phyloP scores from a whole-genome alignment of 129 eudicot genomes.

The Heracleum sosnowskyi region DNA sequence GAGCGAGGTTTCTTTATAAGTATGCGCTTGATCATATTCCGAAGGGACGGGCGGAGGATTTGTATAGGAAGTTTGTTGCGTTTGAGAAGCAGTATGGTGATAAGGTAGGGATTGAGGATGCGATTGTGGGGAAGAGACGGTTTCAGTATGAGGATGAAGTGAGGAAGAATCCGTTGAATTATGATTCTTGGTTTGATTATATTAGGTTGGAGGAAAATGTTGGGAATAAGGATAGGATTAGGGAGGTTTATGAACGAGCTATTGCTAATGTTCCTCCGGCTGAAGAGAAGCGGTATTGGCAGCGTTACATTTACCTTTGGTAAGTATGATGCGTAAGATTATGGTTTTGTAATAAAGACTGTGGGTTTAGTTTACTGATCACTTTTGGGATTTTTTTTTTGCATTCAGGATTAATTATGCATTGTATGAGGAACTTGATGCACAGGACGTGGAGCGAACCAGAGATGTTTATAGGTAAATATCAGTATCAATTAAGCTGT shows the following conservation, averaged over 20 bases:
- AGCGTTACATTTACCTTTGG: conserved; percentile 71
- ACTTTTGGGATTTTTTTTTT: not conserved
- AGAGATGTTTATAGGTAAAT: conserved; percentile 62
- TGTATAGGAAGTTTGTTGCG: conserved; percentile 83
- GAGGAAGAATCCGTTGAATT: conserved; percentile 74
- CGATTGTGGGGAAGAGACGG: conserved; percentile 86
- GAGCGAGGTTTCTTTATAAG: conserved; percentile 91
- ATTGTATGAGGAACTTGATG: conserved; percentile 85
- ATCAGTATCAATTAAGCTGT: not conserved
- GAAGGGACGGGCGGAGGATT: conserved; percentile 82
- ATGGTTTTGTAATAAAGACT: not conserved
- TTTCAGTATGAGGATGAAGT: conserved; percentile 92
- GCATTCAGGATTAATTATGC: conserved; percentile 65
- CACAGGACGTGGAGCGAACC: conserved; percentile 54
- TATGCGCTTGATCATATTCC: conserved; percentile 86
- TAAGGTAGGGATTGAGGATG: conserved; percentile 91
- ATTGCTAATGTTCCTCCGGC: conserved; percentile 90
- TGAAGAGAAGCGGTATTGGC: conserved; percentile 91
- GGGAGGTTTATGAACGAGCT: conserved; percentile 85
- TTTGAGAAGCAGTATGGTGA: conserved; percentile 97
- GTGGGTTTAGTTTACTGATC: not conserved
- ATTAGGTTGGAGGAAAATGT: conserved; percentile 74
- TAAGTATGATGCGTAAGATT: conserved; percentile 8
- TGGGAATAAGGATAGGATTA: conserved; percentile 45
- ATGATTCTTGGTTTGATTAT: conserved; percentile 91